These are phyloP conservation scores for Oryza officinalis DNA, from an alignment of 176 grass and related monocot genomes.

Conservation along the genomic window DNA sequence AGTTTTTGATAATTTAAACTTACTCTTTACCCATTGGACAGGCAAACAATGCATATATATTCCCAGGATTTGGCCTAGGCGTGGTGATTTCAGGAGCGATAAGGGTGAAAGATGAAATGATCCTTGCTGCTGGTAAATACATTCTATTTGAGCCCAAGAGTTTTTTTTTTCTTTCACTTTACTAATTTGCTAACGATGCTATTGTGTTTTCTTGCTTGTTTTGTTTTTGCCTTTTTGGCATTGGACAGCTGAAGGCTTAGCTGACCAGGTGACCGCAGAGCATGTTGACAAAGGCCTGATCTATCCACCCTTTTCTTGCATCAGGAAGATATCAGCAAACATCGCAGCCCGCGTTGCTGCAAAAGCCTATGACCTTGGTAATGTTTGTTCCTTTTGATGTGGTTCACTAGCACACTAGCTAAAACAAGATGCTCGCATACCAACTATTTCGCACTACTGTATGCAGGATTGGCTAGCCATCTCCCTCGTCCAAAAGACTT, in stretches of 20 bases:
- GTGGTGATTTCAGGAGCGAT: slow-evolving; percentile 84
- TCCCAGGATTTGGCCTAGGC: slow-evolving; percentile 87
- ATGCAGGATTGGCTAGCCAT: slow-evolving; percentile 71
- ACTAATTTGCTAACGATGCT: background rate
- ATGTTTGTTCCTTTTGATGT: background rate
- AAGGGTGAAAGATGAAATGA: slow-evolving; percentile 78
- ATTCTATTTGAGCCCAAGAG: background rate
- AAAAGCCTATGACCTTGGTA: slow-evolving; percentile 90
- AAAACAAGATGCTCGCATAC: background rate
- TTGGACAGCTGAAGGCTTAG: slow-evolving; percentile 73
- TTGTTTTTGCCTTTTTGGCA: background rate
- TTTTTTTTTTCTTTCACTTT: background rate
- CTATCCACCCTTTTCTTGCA: slow-evolving; percentile 80
- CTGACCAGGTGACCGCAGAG: slow-evolving; percentile 65
- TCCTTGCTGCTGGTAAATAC: slow-evolving; percentile 81
- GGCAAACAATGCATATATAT: slow-evolving; percentile 99
- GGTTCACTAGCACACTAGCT: background rate
- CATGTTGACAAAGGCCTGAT: slow-evolving; percentile 80
- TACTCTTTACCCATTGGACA: slow-evolving; percentile 34
- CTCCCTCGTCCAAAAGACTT: slow-evolving; percentile 72
- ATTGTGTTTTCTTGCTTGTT: slow-evolving; percentile 3
- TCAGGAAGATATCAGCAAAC: slow-evolving; percentile 88
- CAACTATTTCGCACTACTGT: slow-evolving; percentile 12
- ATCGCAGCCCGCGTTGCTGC: slow-evolving; percentile 64
- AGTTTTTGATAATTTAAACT: background rate